Evolutionary conservation across 2,329 filamentous ascomycete species (phyloP), one percentile per base, ranked within the genome.

Genomic region (Gliomastix tumulicola): DNA sequence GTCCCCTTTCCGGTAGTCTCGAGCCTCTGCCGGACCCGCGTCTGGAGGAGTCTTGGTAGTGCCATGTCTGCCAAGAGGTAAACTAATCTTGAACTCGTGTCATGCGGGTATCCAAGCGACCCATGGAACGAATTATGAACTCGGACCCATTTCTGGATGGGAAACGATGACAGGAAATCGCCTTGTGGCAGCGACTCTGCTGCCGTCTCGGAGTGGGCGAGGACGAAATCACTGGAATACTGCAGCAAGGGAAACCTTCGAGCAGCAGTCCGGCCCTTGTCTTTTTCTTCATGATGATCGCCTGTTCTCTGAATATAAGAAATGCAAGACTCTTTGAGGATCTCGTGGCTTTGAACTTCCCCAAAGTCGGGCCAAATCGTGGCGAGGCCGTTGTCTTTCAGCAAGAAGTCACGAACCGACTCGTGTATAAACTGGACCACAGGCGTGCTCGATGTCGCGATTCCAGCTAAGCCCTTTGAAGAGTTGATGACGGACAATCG

Each of bases 401-500:
- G 32, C 2, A 71, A 47, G 32, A 65, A 70, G 15, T 70, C 65
- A 9, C 56, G 44, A 0, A 71, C 65, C 0, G 68, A 68, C 39
- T 70, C 63, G 36, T 73, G 68, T 19, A 71, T 70, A 43, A 16
- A 69, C 36, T 69, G 66, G 10, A 67, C 57, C 0, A 41, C 57
- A 11, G 39, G 38, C 2, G 10, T 31, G 15, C 48, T 40, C 0
- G 47, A 45, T 22, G 47, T 55, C 0, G 55, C 59, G 3, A 54
- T 39, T 39, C 68, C 62, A 0, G 57, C 59, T 17, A 70, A 53
- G 1, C 68, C 66, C 42, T 68, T 69, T 0, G 67, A 70, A 1
- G 49, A 59, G 34, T 45, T 51, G 0, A 59, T 38, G 7, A 32
- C n/a, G n/a, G n/a, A n/a, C 6, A 32, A 18, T 12, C 30, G 17